These are phyloP conservation scores for Boletus edulis DNA, from an alignment of 768 basidiomycete genomes.

Conservation along the genomic window DNA sequence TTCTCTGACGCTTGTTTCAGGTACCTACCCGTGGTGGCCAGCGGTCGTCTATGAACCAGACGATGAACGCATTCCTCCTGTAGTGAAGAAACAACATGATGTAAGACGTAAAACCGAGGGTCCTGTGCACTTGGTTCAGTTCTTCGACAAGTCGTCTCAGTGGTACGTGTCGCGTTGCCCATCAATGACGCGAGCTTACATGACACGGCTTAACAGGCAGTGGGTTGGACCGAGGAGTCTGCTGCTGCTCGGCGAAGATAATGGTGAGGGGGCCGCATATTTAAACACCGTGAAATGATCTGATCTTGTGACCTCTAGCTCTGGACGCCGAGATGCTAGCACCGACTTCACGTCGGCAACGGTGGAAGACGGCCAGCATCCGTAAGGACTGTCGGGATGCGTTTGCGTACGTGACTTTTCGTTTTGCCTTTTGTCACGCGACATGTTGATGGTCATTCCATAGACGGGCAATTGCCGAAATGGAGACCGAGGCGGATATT, in stretches of 20 bases:
- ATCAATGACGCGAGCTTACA: neutral
- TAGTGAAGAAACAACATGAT: constrained; percentile 29
- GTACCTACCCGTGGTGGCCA: constrained; percentile 85
- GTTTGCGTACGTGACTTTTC: constrained; percentile 48
- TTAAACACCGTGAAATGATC: neutral
- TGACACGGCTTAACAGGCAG: constrained; percentile 44
- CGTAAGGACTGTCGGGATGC: constrained; percentile 60
- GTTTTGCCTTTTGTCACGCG: neutral
- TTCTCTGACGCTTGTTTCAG: constrained; percentile 37
- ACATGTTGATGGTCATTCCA: neutral
- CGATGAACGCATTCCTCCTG: constrained; percentile 52
- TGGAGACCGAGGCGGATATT: constrained; percentile 39
- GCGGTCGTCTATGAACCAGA: constrained; percentile 71
- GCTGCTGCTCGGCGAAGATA: constrained; percentile 65
- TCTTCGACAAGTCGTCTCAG: constrained; percentile 66
- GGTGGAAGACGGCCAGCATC: constrained; percentile 54
- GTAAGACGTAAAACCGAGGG: constrained; percentile 37
- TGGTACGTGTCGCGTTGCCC: constrained; percentile 43
- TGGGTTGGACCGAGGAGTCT: constrained; percentile 57
- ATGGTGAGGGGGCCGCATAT: constrained; percentile 46
- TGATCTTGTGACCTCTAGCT: constrained; percentile 34
- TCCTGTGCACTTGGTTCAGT: constrained; percentile 66
- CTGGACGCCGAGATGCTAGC: constrained; percentile 65
- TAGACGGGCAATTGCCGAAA: constrained; percentile 46
- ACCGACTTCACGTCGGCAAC: constrained; percentile 48